Evolutionary conservation across 2,329 filamentous ascomycete species (phyloP).

Genomic region (Pseudocercospora fuligena): DNA sequence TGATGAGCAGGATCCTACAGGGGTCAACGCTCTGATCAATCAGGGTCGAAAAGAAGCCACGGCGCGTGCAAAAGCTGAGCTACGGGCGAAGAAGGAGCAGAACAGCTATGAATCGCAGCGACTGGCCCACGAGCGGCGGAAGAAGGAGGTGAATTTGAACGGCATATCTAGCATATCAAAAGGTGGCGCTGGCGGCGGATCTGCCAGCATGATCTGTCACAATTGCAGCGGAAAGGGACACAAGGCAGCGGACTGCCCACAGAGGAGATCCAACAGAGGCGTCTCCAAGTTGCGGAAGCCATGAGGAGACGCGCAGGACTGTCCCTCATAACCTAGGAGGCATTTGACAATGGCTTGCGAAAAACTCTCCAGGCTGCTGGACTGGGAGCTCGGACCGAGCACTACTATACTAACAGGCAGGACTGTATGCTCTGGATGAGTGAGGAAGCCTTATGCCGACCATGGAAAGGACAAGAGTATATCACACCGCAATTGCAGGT

Average conservation of each 20-base stretch:
- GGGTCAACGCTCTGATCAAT: constrained; percentile 50
- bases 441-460: not conserved
- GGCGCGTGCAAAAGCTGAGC: constrained; percentile 48
- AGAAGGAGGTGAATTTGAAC: constrained; percentile 71
- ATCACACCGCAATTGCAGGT: not conserved
- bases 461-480: not conserved
- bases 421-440: not conserved
- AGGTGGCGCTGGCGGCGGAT: constrained; percentile 29
- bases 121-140: constrained; percentile 63
- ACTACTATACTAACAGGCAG: not conserved
- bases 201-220: constrained; percentile 57
- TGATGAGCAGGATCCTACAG: constrained; percentile 49
- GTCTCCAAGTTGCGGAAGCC: constrained; percentile 21
- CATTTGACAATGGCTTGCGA: not conserved
- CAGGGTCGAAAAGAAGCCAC: constrained; percentile 52
- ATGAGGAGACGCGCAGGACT: constrained; percentile 11
- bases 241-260: constrained; percentile 62
- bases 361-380: too few species aligned
- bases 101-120: constrained; percentile 56
- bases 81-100: constrained; percentile 54
- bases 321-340: not conserved
- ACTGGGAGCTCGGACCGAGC: not conserved
- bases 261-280: constrained; percentile 19
- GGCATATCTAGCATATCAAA: constrained; percentile 59
- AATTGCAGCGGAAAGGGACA: constrained; percentile 68